Evolutionary conservation across 176 grass and related monocot genomes (phyloP).

Genomic region (Avena sativa): DNA sequence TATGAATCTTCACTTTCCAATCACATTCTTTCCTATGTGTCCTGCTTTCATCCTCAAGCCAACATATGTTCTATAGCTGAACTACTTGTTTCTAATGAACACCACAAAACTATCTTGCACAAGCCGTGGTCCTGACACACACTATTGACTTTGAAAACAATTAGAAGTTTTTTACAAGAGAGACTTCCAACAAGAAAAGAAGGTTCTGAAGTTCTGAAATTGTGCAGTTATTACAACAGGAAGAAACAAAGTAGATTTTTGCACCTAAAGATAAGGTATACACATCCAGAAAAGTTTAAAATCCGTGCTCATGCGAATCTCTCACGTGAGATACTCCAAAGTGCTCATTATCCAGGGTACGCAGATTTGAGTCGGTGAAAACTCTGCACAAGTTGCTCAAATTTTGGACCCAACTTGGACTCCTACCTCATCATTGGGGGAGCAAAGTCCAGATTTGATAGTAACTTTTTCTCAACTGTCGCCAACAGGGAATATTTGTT

Average conservation of each 20-base stretch:
- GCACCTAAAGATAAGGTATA: neutral
- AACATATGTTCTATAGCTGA: slow-evolving; percentile 26
- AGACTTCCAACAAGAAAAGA: slow-evolving; percentile 16
- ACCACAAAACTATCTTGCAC: slow-evolving; percentile 5
- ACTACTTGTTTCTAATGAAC: slow-evolving; percentile 22
- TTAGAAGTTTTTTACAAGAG: slow-evolving; percentile 8
- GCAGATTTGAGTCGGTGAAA: neutral
- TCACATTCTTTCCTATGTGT: slow-evolving; percentile 18
- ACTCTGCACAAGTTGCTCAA: slow-evolving; percentile 19
- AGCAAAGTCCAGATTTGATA: neutral
- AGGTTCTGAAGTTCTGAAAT: neutral
- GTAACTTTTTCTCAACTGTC: neutral
- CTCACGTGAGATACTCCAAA: slow-evolving; percentile 29
- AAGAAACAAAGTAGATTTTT: slow-evolving; percentile 30
- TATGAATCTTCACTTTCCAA: slow-evolving; percentile 22
- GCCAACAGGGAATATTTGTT: neutral
- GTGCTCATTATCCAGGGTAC: neutral
- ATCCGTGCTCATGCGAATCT: neutral
- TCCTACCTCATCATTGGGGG: slow-evolving; percentile 5
- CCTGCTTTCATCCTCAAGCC: slow-evolving; percentile 8
- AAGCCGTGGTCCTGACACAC: neutral
- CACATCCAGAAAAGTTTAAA: slow-evolving; percentile 22
- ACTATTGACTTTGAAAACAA: neutral
- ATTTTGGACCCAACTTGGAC: slow-evolving; percentile 11
- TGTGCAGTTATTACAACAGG: neutral